Conservation (phyloP, 2,329 filamentous ascomycete genomes). For the Tolypocladium guangdongense region DNA sequence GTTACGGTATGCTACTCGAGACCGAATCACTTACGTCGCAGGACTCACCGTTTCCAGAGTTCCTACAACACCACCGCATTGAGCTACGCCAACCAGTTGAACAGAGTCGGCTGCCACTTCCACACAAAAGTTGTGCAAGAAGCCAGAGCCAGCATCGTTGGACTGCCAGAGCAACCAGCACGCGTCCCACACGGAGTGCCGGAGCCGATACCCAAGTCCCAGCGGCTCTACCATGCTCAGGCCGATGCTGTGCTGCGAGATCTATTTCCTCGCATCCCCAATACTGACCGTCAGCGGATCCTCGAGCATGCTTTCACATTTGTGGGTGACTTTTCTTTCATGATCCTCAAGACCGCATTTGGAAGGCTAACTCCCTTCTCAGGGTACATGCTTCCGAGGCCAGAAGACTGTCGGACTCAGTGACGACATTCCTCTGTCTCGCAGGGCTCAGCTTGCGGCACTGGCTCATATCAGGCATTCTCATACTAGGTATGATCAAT, state of each 20-base stretch:
- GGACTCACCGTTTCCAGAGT: constrained; percentile 11
- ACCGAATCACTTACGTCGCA: no score
- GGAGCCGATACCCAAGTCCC: constrained; percentile 46
- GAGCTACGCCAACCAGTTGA: constrained; percentile 39
- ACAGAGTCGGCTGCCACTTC: constrained; percentile 51
- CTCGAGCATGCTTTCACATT: constrained; percentile 52
- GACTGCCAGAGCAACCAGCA: constrained; percentile 11
- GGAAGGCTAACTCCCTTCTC: constrained; percentile 6
- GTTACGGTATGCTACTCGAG: constrained; percentile 38
- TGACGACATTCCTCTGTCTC: constrained; percentile 42
- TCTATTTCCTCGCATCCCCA: constrained; percentile 53
- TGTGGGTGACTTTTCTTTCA: constrained; percentile 27
- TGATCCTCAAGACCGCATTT: not conserved
- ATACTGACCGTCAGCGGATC: constrained; percentile 52
- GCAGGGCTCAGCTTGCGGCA: constrained; percentile 53
- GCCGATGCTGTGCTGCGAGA: constrained; percentile 52
- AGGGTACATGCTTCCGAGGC: constrained; percentile 41
- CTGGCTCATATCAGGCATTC: constrained; percentile 56
- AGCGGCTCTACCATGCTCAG: constrained; percentile 49
- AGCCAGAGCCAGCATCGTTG: constrained; percentile 26
- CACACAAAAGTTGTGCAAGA: constrained; percentile 47
- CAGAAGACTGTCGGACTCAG: constrained; percentile 48
- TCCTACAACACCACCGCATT: constrained; percentile 20
- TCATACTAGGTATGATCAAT: constrained; percentile 54
- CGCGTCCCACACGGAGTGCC: constrained; percentile 23